Evolutionary conservation across 108 stramenopile genomes (phyloP).

Genomic region (Bacterosira constricta): DNA sequence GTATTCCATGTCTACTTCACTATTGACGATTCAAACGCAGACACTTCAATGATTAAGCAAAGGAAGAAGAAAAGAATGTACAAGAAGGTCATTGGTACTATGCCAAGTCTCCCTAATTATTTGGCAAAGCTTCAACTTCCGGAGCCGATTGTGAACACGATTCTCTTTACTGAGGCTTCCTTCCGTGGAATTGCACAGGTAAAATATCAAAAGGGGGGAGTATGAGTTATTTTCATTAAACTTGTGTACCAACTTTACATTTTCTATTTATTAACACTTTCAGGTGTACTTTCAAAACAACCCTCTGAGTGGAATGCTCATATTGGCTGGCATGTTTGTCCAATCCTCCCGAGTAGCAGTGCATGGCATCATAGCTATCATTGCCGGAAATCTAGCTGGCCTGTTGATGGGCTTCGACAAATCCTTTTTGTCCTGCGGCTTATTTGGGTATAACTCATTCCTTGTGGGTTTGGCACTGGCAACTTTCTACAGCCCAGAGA

Average conservation of each 20-base stretch:
- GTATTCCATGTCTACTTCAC: conserved; percentile 17
- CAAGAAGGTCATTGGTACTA: conserved; percentile 13
- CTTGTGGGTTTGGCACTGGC: conserved; percentile 46
- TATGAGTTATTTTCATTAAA: too few relatives aligned
- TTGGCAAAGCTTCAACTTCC: background rate
- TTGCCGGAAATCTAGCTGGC: conserved; percentile 30
- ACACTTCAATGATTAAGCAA: background rate
- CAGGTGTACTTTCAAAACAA: conserved; percentile 50
- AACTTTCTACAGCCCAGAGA: conserved; percentile 37
- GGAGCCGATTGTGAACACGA: background rate
- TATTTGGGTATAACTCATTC: conserved; percentile 52
- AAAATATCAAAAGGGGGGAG: too few relatives aligned
- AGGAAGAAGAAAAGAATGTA: background rate
- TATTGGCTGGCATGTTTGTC: conserved; percentile 38
- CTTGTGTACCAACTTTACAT: too few relatives aligned
- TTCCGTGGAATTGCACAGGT: conserved; percentile 40
- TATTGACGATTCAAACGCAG: conserved; percentile 1
- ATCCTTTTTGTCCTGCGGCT: conserved; percentile 23
- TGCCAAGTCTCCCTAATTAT: conserved; percentile 16
- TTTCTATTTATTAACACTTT: too few relatives aligned
- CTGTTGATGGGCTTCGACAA: conserved; percentile 43
- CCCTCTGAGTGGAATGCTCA: conserved; percentile 39
- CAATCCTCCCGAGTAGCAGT: conserved; percentile 43
- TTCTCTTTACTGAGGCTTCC: conserved; percentile 24
- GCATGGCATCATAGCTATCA: conserved; percentile 39